phyloP scores from a whole-genome alignment of 306 rosid species.

The Abrus pulchellus region DNA sequence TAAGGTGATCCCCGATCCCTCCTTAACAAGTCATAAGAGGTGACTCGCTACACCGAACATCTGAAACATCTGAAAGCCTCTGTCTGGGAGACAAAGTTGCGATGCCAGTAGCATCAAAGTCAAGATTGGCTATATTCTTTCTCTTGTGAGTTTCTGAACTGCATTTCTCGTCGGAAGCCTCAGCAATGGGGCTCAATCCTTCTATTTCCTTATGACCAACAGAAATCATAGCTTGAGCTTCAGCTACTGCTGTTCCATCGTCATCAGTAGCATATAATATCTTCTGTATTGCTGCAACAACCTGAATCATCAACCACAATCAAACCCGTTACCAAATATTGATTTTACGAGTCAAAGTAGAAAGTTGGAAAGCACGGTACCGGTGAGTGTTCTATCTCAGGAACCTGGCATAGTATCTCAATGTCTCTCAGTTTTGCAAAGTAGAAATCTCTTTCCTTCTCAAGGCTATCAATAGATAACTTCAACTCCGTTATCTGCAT shows the following conservation, averaged over 20 bases:
- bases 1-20: neutral
- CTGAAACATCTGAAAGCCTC: conserved; percentile 81
- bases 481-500: conserved; percentile 91
- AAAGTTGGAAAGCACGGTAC: conserved; percentile 47
- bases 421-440: conserved; percentile 90
- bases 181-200: conserved; percentile 81
- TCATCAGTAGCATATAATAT: conserved; percentile 89
- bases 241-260: conserved; percentile 77
- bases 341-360: neutral
- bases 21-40: conserved; percentile 80
- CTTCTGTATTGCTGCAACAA: conserved; percentile 84
- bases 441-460: conserved; percentile 96
- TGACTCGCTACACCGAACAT: conserved; percentile 94
- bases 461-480: conserved; percentile 92
- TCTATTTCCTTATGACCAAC: conserved; percentile 53
- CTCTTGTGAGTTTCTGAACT: conserved; percentile 81
- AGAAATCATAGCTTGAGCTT: conserved; percentile 88
- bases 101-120: conserved; percentile 72
- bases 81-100: conserved; percentile 78
- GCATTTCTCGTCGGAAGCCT: conserved; percentile 76
- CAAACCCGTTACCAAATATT: neutral
- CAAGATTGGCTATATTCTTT: conserved; percentile 71
- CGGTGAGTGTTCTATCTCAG: conserved; percentile 73
- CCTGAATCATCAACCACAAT: conserved; percentile 56
- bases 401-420: conserved; percentile 90